A percentile compares a stretch with the other conserved stretches of the same genome.
Conservation (phyloP, 805 yeast genomes). For the Cyberlindnera petersonii region DNA sequence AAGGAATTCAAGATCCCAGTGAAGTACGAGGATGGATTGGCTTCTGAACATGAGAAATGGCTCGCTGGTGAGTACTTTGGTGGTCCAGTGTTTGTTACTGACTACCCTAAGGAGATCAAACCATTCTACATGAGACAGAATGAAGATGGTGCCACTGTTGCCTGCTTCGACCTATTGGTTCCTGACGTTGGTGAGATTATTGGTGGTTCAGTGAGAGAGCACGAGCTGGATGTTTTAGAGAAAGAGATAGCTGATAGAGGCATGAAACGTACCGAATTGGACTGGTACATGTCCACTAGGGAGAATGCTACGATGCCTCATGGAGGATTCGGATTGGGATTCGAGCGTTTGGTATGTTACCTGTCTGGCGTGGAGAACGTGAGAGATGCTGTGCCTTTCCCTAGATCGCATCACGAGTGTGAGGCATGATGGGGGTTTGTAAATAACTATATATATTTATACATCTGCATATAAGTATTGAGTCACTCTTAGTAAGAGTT, state of each 20-base stretch:
- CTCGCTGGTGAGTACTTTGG: slow-evolving; percentile 65
- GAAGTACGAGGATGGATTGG: slow-evolving; percentile 67
- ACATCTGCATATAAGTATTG: too few relatives aligned
- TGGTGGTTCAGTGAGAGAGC: slow-evolving; percentile 94
- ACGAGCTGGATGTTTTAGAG: slow-evolving; percentile 44
- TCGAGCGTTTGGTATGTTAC: slow-evolving; percentile 78
- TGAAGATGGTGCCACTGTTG: slow-evolving; percentile 56
- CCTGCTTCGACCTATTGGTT: slow-evolving; percentile 82
- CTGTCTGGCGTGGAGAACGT: slow-evolving; percentile 73
- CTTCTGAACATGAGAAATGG: slow-evolving; percentile 90
- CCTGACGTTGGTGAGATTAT: slow-evolving; percentile 92
- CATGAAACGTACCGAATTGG: slow-evolving; percentile 54
- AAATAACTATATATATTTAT: not conserved
- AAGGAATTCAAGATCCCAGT: slow-evolving; percentile 42
- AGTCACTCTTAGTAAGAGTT: too few relatives aligned
- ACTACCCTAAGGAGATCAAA: slow-evolving; percentile 74
- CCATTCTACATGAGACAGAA: slow-evolving; percentile 88
- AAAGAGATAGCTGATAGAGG: slow-evolving; percentile 46
- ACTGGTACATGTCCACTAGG: slow-evolving; percentile 80
- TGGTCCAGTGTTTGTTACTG: slow-evolving; percentile 83
- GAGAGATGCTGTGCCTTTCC: slow-evolving; percentile 83
- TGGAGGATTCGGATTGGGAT: slow-evolving; percentile 96
- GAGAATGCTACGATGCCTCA: slow-evolving; percentile 83
- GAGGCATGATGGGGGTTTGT: slow-evolving; percentile 19
- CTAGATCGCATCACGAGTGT: slow-evolving; percentile 61